Conservation (phyloP, 345 rosid genomes). For the Raphanus raphanistrum region DNA sequence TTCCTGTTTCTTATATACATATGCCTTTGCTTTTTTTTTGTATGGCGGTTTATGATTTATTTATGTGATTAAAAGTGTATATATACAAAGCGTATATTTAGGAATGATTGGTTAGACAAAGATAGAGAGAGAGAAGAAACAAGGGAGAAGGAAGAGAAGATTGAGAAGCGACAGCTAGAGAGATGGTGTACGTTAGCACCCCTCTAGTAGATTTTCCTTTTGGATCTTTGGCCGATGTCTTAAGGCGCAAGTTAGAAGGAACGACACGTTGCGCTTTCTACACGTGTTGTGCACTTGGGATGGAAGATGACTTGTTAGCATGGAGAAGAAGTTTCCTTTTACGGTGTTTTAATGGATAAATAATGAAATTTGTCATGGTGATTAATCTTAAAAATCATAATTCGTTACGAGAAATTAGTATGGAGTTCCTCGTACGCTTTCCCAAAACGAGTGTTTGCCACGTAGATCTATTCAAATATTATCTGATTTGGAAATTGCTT, state of each 20-base stretch:
- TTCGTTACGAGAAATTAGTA: constrained; percentile 14
- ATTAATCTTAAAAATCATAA: background rate
- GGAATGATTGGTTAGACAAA: constrained; percentile 37
- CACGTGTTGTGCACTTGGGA: constrained; percentile 42
- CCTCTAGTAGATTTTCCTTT: constrained; percentile 5
- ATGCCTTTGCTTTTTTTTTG: constrained; percentile 7
- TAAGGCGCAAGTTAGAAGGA: constrained; percentile 46
- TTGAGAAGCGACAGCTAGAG: constrained; percentile 44
- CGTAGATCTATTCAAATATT: constrained; percentile 8
- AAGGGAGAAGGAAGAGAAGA: constrained; percentile 39
- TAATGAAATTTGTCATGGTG: background rate
- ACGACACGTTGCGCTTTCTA: constrained; percentile 47
- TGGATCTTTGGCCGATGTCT: constrained; percentile 32
- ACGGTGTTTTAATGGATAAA: constrained; percentile 7
- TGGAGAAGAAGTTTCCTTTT: constrained; percentile 35
- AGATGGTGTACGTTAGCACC: constrained; percentile 41
- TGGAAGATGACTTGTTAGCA: constrained; percentile 26
- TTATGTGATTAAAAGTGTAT: background rate
- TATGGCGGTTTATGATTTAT: constrained; percentile 28
- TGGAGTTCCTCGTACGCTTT: constrained; percentile 40
- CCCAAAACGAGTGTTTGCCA: constrained; percentile 31
- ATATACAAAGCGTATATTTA: constrained; percentile 15
- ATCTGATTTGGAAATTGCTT: background rate
- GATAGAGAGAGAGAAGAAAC: constrained; percentile 24
- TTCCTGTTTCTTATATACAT: constrained; percentile 21